Base-by-base conservation (phyloP, 73 alveolate genomes). In the Paramecium pentaurelia region DNA sequence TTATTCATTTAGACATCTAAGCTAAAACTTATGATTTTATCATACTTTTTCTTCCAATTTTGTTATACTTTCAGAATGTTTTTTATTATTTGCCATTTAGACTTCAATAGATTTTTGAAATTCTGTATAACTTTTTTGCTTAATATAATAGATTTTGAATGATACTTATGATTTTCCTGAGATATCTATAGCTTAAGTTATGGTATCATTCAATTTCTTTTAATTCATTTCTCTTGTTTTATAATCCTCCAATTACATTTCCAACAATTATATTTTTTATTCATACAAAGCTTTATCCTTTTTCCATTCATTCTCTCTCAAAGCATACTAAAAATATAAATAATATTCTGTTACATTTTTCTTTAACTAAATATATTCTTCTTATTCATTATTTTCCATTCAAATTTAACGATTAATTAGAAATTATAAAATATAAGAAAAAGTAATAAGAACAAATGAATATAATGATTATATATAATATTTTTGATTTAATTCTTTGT, bases 251-350 rank as follows among this genome's bases (percentile, higher is more conserved):
- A 80, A 80, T 47, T 80, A 22, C 12, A 42, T 44, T 49, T 80
- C 91, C 27, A 80, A 36, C 38, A 80, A 80, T 80, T 80, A 30
- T n/a, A 80, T 80, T 80, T 49, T 44, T 25, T 80, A 25, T 47
- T 80, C 91, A 49, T 80, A 80, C 20, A 80, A 36, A 16, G 91
- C 91, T 27, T 44, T 80, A 18, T 80, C 91, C 73, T 80, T 80
- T 20, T 80, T 44, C 77, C 71, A 80, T 36, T 80, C 77, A 49
- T 80, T 80, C 47, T 80, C 91, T 75, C 40, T 80, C 77, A 18
- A n/a, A 3, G 64, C 58, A 73, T 37, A 32, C 84, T 68, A 68
- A 11, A 0, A 11, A 73, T 6, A 20, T 73, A 73, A 12, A 4
- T n/a, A 30, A 16, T 37, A 73, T 37, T 22, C 14, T 14, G 4